Conservation (phyloP, 805 yeast species). For the Starmerella potacharoeniae region DNA sequence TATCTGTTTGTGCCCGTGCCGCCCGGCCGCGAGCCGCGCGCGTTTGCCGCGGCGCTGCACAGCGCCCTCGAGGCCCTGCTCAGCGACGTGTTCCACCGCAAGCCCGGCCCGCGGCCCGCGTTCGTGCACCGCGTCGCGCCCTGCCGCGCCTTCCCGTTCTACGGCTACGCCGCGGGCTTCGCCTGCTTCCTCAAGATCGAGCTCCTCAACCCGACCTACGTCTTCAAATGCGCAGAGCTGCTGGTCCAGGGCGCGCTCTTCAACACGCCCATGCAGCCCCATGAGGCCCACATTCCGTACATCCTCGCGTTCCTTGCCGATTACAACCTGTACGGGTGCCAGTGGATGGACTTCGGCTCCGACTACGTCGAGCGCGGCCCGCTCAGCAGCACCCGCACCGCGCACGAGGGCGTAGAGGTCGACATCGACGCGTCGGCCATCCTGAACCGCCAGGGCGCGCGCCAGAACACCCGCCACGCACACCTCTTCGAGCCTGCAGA, state of each 20-base stretch:
- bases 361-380: background rate
- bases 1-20: conserved; percentile 49
- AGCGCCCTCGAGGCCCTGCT: conserved; percentile 25
- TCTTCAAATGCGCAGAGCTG: conserved; percentile 43
- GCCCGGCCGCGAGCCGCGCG: conserved; percentile 2
- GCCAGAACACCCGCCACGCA: conserved; percentile 38
- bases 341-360: conserved; percentile 45
- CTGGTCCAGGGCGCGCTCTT: conserved; percentile 36
- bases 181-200: conserved; percentile 56
- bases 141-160: conserved; percentile 69
- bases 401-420: conserved; percentile 55
- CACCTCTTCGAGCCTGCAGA: conserved; percentile 31
- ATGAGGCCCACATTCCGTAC: conserved; percentile 73
- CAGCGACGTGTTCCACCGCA: conserved; percentile 22
- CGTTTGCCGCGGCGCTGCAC: conserved; percentile 17
- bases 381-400: conserved; percentile 28
- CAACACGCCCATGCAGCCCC: conserved; percentile 38
- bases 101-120: conserved; percentile 4
- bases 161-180: conserved; percentile 68
- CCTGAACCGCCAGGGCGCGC: conserved; percentile 37
- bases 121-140: conserved; percentile 32
- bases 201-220: conserved; percentile 50
- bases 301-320: conserved; percentile 70
- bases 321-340: conserved; percentile 73
- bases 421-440: conserved; percentile 58